Evolutionary conservation across 148 eudicot genomes (phyloP), one percentile per base, ranked within the genome.

Genomic region (Cornus controversa): DNA sequence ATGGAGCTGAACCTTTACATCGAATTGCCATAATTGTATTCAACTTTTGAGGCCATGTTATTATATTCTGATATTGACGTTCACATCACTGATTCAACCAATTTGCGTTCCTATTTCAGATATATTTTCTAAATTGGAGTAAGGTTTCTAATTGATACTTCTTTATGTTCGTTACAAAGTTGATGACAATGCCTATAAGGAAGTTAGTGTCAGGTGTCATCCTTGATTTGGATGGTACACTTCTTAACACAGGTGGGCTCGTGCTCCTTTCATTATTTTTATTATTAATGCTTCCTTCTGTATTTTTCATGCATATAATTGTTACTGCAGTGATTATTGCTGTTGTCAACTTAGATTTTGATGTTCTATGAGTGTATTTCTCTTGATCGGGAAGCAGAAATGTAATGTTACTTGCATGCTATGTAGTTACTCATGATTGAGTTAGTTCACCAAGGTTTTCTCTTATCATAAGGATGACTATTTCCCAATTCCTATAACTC

Each of bases 151-250:
- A 57, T 34, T 75, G 74, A 78, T 66, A 71, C 14, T 24, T 64
- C 70, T 18, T 8, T 63, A 14, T n/a, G 36, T 71, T 72, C 62
- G 4, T 26, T 60, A 79, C 72, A 36, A 89, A 89, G 86, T 82
- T 84, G 50, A 85, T 85, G 65, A 42, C 84, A 73, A 87, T 69
- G 28, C 74, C 91, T 67, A 71, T 86, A 16, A 88, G 79, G 81
- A 89, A 91, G 75, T 78, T 84, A 13, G 91, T 83, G 36, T 86
- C 91, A 16, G 84, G 87, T 80, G 89, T 92, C 67, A 92, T 89
- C 67, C 87, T 89, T 77, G 97, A 94, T 85, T 83, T 94, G 87
- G 98, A 90, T 75, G 96, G 89, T 18, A 90, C 96, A 28, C 94
- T 89, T 83, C 82, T 94, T 23, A 88, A 92, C 71, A 89, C 93